Evolutionary conservation across 1,284 basidiomycete species (phyloP), one percentile per base, ranked within the genome.

Genomic region (Laetiporus sulphureus): DNA sequence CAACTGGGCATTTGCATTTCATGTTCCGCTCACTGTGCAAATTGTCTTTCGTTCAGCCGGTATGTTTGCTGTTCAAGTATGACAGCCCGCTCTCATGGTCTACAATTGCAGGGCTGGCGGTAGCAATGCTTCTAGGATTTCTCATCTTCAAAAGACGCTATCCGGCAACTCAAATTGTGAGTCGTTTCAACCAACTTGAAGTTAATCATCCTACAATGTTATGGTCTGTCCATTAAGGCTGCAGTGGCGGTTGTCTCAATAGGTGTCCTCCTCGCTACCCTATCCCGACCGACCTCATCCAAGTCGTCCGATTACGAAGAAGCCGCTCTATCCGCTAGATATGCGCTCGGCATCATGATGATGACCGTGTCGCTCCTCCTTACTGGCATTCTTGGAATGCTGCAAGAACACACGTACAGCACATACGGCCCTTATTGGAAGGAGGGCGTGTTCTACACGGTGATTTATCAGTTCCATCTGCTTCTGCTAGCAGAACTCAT

Each of bases 21-120:
- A 81, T 44, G 84, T 93, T 0, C 90, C 90, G 3, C 68, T 92
- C 40, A 79, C 88, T 0, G 68, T 95, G 0, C 82, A 92, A 55
- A 93, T 94, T 52, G 83, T 95, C 22, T 91, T 94, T 59, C 76
- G 91, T 30, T 91, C 87, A 36, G 91, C 88, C 25, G 90, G 90
- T 78, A 50, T 61, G 73, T 60, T 42, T 36, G 34, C 20, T 27
- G 47, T 54, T 27, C 53, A 54, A 43, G 23, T 12, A 18, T 20
- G 15, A 15, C 32, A 36, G 21, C 24, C 43, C 6, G 31, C 25
- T 35, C 22, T 38, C 31, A 48, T 35, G 46, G 21, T 13, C 23
- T 11, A 40, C 3, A 12, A 29, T 19, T 5, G 19, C 41, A 81
- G 82, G 81, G 31, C 66, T 85, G 16, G 74, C 73, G 1, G 72